Evolutionary conservation across 805 yeast genomes (phyloP).

Genomic region (Komagataella phaffii): DNA sequence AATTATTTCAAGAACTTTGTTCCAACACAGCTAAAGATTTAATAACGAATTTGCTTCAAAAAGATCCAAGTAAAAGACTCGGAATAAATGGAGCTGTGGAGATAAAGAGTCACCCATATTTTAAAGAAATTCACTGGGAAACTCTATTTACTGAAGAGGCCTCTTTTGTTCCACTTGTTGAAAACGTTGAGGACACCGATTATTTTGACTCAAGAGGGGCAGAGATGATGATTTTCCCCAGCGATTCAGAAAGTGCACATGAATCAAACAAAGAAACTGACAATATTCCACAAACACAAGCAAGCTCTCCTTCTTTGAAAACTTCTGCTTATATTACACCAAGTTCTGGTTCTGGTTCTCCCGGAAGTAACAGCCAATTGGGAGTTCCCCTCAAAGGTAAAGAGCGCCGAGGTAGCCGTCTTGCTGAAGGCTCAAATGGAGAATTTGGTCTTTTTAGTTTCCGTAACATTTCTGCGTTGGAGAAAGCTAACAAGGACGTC

Average conservation of each 20-base stretch:
- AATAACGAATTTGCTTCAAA: conserved; percentile 43
- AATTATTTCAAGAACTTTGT: conserved; percentile 38
- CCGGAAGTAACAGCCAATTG: conserved; percentile 11
- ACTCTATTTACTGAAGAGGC: conserved; percentile 57
- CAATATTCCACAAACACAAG: conserved; percentile 2
- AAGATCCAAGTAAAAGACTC: conserved; percentile 54
- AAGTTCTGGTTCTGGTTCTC: conserved; percentile 10
- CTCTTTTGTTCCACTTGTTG: conserved; percentile 69
- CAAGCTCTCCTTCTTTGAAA: conserved; percentile 4
- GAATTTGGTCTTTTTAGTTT: conserved; percentile 92
- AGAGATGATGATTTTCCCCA: conserved; percentile 45
- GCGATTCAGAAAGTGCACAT: conserved; percentile 21
- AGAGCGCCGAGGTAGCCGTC: conserved; percentile 61
- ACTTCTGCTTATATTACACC: conserved; percentile 14
- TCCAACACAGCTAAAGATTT: conserved; percentile 63
- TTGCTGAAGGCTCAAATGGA: conserved; percentile 48
- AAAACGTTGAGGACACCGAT: conserved; percentile 78
- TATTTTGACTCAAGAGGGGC: conserved; percentile 92
- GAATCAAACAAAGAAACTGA: conserved; percentile 14
- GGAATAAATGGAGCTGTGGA: conserved; percentile 75
- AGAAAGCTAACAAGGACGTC: conserved; percentile 87
- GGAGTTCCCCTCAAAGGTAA: conserved; percentile 43
- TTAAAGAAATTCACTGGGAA: conserved; percentile 63
- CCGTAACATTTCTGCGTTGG: conserved; percentile 79
- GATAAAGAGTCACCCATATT: conserved; percentile 68